Conservation (phyloP, 2,329 filamentous ascomycete genomes). For the Monosporascus sp. region DNA sequence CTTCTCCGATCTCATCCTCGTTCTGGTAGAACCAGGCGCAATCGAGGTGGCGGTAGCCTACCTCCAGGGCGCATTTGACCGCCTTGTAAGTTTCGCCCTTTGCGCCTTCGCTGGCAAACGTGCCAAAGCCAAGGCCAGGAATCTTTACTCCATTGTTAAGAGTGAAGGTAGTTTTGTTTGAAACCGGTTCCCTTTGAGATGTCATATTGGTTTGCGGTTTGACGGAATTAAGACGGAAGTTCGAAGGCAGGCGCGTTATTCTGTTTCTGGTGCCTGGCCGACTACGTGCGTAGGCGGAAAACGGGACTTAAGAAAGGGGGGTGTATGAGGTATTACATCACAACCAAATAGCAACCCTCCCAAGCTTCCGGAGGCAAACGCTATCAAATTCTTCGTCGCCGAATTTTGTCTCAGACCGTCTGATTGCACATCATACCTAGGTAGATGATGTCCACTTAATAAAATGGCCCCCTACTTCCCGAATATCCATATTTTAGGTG, state of each 20-base stretch:
- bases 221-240: background rate
- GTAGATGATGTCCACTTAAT: background rate
- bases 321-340: background rate
- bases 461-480: background rate
- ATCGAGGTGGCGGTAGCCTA: conserved; percentile 62
- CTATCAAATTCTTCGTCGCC: background rate
- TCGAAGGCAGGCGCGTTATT: background rate
- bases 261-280: too few species aligned
- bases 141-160: conserved; percentile 52
- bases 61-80: conserved; percentile 56
- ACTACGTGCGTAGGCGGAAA: background rate
- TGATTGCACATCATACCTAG: background rate
- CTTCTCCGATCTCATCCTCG: conserved; percentile 55
- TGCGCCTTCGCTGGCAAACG: conserved; percentile 61
- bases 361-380: background rate
- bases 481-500: conserved; percentile 1
- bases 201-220: conserved; percentile 1
- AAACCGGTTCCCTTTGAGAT: background rate
- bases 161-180: conserved; percentile 32
- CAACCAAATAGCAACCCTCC: too few species aligned
- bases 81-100: conserved; percentile 57
- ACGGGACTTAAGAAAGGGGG: background rate
- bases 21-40: conserved; percentile 68
- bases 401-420: background rate
- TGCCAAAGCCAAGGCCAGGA: conserved; percentile 60